Percentiles rank a stretch among this genome's conserved stretches.
Conservation (phyloP, 805 yeast species). For the Candida ovalis region DNA sequence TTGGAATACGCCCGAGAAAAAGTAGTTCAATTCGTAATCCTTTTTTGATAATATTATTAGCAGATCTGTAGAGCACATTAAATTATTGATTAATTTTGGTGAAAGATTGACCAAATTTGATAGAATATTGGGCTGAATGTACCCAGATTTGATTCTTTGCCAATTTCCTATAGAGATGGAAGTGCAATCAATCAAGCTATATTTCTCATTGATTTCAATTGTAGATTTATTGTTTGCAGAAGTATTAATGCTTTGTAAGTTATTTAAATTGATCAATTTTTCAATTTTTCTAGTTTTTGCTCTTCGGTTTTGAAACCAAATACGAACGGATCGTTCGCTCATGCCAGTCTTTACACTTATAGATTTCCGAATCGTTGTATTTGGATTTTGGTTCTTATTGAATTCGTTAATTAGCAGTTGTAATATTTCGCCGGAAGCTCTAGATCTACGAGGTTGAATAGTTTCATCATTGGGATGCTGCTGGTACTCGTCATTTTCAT, state of each 20-base stretch:
- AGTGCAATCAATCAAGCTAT: conserved; percentile 60
- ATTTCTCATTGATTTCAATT: conserved; percentile 57
- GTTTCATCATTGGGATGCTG: conserved; percentile 1
- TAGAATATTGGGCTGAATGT: conserved; percentile 37
- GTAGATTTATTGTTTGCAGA: conserved; percentile 33
- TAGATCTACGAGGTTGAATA: conserved; percentile 28
- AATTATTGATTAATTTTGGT: conserved; percentile 58
- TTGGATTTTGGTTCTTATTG: conserved; percentile 69
- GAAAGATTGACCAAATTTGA: conserved; percentile 55
- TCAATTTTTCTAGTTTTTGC: conserved; percentile 72
- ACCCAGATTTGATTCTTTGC: conserved; percentile 74
- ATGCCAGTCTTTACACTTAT: conserved; percentile 71
- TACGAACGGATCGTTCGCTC: conserved; percentile 85
- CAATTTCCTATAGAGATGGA: conserved; percentile 74
- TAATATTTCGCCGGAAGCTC: conserved; percentile 64
- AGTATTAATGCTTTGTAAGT: conserved; percentile 16
- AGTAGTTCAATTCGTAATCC: conserved; percentile 71
- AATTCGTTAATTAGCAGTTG: conserved; percentile 67
- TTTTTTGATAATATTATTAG: conserved; percentile 67
- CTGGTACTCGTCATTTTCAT: conserved; percentile 1
- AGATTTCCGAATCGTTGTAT: conserved; percentile 62
- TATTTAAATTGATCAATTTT: conserved; percentile 32
- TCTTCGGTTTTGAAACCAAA: conserved; percentile 90
- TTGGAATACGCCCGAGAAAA: conserved; percentile 70
- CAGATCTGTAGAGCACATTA: conserved; percentile 68